Evolutionary conservation across 208 protist genomes (phyloP), one percentile per base, ranked within the genome.

Genomic region (Blastocrithidia nonstop): DNA sequence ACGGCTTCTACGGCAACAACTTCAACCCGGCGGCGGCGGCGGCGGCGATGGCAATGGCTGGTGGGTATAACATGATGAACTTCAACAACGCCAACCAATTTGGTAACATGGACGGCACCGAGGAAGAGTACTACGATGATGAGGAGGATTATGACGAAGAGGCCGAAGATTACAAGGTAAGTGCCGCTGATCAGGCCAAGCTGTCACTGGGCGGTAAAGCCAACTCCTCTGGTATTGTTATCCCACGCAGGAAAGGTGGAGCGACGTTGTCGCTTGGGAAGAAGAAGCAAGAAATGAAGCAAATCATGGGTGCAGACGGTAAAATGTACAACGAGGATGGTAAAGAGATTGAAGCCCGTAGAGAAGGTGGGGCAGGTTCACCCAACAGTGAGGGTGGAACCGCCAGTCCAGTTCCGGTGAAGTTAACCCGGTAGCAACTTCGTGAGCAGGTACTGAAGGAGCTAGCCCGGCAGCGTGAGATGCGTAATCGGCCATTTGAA

Each of bases 401-500:
- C n/a, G n/a, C n/a, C n/a, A n/a, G n/a, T n/a, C n/a, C n/a, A n/a
- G n/a, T n/a, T n/a, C n/a, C n/a, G n/a, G n/a, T n/a, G n/a, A n/a
- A n/a, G n/a, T n/a, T n/a, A n/a, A n/a, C n/a, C n/a, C n/a, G n/a
- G n/a, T n/a, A n/a, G n/a, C n/a, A n/a, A n/a, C n/a, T 74, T 50
- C 73, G 74, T 15, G 80, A 79, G 50, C 31, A 64, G 29, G 80
- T 89, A 23, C 55, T 58, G 32, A 61, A 70, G 41, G 75, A 89
- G 47, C 74, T 89, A 35, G 81, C 76, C 1, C 78, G 71, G 45
- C 68, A 83, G 63, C 68, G 73, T 15, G 51, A 66, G 68, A 26
- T 31, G 52, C 70, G 57, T 50, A 78, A 74, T 48, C 77, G 80
- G 49, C 52, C 59, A 38, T 87, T 77, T 60, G 57, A 56, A 27